Conservation (phyloP, 2,329 filamentous ascomycete species). For the Hymenoscyphus occultus region DNA sequence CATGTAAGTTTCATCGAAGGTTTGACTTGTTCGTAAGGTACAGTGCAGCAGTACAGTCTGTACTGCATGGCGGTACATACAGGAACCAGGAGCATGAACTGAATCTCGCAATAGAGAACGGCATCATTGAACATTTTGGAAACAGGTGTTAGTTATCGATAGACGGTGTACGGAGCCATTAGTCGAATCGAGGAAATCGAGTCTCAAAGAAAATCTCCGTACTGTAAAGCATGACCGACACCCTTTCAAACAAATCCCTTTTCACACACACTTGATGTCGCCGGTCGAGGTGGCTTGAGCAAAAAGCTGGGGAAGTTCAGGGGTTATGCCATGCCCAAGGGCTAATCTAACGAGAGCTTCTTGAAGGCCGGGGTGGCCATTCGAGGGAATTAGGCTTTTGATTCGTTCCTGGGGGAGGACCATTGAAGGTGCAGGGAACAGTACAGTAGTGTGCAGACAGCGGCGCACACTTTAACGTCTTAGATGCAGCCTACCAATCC, state of each 20-base stretch:
- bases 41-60: too few relatives aligned
- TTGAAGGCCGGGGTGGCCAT: slow-evolving; percentile 8
- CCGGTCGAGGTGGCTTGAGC: slow-evolving; percentile 21
- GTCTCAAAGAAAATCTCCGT: background rate
- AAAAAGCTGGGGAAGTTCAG: slow-evolving; percentile 27
- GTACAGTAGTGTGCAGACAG: slow-evolving; percentile 16
- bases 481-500: slow-evolving; percentile 12
- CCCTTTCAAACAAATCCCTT: background rate
- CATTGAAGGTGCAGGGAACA: slow-evolving; percentile 12
- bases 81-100: too few relatives aligned
- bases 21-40: slow-evolving; percentile 1
- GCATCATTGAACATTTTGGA: background rate
- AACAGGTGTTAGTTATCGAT: background rate
- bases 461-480: slow-evolving; percentile 23
- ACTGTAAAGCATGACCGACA: background rate
- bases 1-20: slow-evolving; percentile 1
- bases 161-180: too few relatives aligned
- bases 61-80: background rate
- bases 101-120: background rate
- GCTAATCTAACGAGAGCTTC: background rate
- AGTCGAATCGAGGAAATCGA: background rate
- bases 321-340: slow-evolving; percentile 10
- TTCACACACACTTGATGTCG: background rate
- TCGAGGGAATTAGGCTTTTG: slow-evolving; percentile 4
- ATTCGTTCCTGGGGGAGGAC: slow-evolving; percentile 6